Evolutionary conservation across 805 yeast genomes (phyloP).

Genomic region (Kazachstania taianensis): DNA sequence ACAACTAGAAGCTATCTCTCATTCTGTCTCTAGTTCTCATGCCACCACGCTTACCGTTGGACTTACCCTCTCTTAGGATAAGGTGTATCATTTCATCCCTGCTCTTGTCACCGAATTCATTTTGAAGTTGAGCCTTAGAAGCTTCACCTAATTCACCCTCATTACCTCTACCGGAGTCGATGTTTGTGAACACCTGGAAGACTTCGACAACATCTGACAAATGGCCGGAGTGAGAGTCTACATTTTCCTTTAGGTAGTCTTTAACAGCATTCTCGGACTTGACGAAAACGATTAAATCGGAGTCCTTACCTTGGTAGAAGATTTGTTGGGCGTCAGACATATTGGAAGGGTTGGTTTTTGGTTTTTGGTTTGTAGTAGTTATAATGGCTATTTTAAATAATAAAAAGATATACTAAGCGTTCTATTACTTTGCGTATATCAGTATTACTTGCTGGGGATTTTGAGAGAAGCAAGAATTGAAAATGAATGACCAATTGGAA

Average conservation of each 20-base stretch:
- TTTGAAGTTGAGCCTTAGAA: constrained; percentile 49
- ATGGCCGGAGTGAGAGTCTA: constrained; percentile 24
- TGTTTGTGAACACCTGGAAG: constrained; percentile 54
- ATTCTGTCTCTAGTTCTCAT: no score
- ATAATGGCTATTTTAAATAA: no score
- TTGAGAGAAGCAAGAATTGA: no score
- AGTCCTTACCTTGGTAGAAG: constrained; percentile 53
- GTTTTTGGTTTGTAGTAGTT: no score
- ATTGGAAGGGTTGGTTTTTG: not conserved
- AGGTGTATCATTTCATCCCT: constrained; percentile 47
- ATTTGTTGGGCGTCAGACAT: constrained; percentile 36
- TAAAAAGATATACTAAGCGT: no score
- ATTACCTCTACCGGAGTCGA: constrained; percentile 46
- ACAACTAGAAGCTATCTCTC: no score
- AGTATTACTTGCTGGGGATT: no score
- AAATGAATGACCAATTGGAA: no score
- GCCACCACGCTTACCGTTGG: constrained; percentile 25
- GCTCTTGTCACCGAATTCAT: constrained; percentile 47
- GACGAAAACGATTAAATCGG: constrained; percentile 58
- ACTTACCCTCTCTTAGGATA: constrained; percentile 52
- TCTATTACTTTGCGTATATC: no score
- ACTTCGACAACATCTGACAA: constrained; percentile 50
- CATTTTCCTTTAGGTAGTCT: constrained; percentile 27
- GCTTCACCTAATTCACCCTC: constrained; percentile 69
- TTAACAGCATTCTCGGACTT: constrained; percentile 42